These are phyloP conservation scores for Coprinopsis sp. DNA, from an alignment of 768 basidiomycete species.

Conservation along the genomic window DNA sequence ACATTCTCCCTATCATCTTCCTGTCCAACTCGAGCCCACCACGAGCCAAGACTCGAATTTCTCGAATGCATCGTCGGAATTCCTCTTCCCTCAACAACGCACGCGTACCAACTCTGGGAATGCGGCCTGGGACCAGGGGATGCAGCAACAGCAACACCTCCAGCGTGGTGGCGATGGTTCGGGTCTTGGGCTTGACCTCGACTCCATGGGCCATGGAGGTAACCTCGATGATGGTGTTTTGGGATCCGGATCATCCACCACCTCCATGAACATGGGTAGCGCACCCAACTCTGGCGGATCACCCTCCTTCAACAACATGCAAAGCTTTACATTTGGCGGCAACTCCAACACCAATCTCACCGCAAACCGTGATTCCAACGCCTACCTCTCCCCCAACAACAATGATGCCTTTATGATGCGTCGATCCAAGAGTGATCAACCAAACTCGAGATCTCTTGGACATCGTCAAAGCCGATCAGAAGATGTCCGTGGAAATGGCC, in stretches of 20 bases:
- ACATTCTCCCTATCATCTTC: constrained; percentile 10
- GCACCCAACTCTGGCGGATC: constrained; percentile 9
- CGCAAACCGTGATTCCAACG: constrained; percentile 7
- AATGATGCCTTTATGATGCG: constrained; percentile 31
- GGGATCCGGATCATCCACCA: constrained; percentile 38
- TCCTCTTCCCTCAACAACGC: constrained; percentile 19
- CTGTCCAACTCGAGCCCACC: constrained; percentile 6
- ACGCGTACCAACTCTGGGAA: constrained; percentile 60
- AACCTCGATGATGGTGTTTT: constrained; percentile 24
- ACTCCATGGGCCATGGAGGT: neutral
- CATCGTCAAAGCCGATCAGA: constrained; percentile 58
- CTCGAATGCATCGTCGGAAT: constrained; percentile 8
- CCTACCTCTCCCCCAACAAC: constrained; percentile 31
- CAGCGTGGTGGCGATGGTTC: constrained; percentile 15
- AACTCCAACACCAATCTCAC: constrained; percentile 3
- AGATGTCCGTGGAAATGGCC: constrained; percentile 36
- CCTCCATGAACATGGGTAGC: constrained; percentile 10
- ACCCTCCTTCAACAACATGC: constrained; percentile 8
- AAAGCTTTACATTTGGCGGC: constrained; percentile 28
- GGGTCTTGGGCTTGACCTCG: constrained; percentile 2
- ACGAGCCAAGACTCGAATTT: constrained; percentile 4
- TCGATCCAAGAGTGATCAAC: constrained; percentile 46
- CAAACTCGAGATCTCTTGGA: constrained; percentile 31
- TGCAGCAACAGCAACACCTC: constrained; percentile 23
- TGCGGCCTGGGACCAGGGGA: constrained; percentile 43